Base-by-base conservation (phyloP, 306 rosid species). In the Sindora glabra region DNA sequence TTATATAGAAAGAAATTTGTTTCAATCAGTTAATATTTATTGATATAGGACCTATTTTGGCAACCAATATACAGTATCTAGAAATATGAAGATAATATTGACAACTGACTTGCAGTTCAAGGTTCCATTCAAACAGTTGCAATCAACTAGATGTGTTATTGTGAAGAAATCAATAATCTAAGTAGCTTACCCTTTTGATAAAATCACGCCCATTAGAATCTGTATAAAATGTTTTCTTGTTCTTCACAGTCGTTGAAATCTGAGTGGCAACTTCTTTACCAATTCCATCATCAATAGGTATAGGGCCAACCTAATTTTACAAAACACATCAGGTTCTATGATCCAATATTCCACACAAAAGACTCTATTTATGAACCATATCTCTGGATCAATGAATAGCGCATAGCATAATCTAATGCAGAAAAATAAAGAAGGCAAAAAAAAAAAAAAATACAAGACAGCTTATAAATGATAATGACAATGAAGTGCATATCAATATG, bases 201-300 rank as follows among this genome's bases (percentile, higher is more conserved):
- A 92, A 92, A 68, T 92, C 99, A 38, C 96, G 95, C 24, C 99
- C 99, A 32, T 86, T 92, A 41, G 99, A 89, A 75, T 92, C 99
- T 15, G 99, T 86, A 60, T 79, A 86, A 75, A 92, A 92, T 27
- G 87, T 80, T 73, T 83, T 92, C 70, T 83, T 86, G 75, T 76
- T 80, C 62, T 74, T 65, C 83, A 89, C 54, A 52, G 70, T 24
- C 38, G 96, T 81, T 47, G 81, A 65, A 45, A 92, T 57, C 74
- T 66, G 92, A 80, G 96, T 86, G 18, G 60, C 62, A 64, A 89
- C 81, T 69, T 92, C 99, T 80, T 89, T 92, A 38, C 99, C 96
- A 18, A 65, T 64, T 73, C 95, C 95, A 69, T 92, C 99, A 59
- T 81, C 87, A 73, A 86, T 54, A 26, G 99, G 99, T 80, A 92